Conservation (phyloP, 164 flowering plant genomes). For the Litsea cubeba region DNA sequence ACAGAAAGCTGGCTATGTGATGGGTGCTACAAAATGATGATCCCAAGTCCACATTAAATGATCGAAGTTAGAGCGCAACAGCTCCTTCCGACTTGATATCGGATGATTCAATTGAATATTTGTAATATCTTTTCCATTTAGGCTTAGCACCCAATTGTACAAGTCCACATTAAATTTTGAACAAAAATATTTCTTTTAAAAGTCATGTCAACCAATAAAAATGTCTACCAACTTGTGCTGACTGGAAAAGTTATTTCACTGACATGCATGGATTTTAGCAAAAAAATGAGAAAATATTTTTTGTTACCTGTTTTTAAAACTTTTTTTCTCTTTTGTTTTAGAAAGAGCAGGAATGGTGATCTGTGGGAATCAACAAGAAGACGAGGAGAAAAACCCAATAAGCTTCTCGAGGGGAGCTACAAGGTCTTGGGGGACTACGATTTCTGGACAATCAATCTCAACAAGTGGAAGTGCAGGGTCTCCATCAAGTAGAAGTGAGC, state of each 20-base stretch:
- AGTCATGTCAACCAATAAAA: background rate
- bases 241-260: no score
- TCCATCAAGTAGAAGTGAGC: slow-evolving; percentile 69
- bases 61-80: no score
- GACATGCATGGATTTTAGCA: background rate
- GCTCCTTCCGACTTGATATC: no score
- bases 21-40: no score
- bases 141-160: no score
- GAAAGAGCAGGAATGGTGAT: slow-evolving; percentile 24
- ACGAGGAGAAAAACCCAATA: slow-evolving; percentile 30
- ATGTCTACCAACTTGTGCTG: no score
- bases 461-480: slow-evolving; percentile 92
- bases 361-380: slow-evolving; percentile 27
- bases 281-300: background rate
- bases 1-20: no score
- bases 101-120: no score
- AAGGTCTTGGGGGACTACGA: slow-evolving; percentile 54
- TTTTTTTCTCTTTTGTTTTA: background rate
- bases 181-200: no score
- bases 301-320: background rate
- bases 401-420: slow-evolving; percentile 34
- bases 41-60: no score
- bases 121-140: no score
- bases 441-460: slow-evolving; percentile 81
- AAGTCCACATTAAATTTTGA: no score